Percentiles rank a stretch among this genome's conserved stretches.
These are phyloP conservation scores for Hibiscus mutabilis DNA, from an alignment of 345 rosid species.

Conservation along the genomic window DNA sequence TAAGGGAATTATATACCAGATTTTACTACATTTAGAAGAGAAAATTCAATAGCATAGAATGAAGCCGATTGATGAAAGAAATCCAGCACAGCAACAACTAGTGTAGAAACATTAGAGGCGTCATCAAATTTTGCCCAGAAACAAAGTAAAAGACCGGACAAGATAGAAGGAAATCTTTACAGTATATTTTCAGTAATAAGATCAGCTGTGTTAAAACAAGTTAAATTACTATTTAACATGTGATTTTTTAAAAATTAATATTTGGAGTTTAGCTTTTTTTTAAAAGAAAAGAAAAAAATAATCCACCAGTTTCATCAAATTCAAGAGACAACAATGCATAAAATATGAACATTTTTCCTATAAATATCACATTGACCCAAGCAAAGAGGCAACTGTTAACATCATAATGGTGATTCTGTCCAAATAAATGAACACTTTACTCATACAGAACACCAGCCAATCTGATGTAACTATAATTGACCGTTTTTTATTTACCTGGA, in stretches of 20 bases:
- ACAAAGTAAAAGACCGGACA: not conserved
- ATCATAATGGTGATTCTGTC: not conserved
- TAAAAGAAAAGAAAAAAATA: not conserved
- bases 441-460: not conserved
- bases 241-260: not conserved
- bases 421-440: not conserved
- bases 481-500: conserved; percentile 40
- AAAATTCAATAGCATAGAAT: not conserved
- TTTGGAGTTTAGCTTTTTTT: not conserved
- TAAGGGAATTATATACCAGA: not conserved
- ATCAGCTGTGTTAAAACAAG: not conserved
- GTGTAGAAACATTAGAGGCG: not conserved
- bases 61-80: not conserved
- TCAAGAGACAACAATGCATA: not conserved
- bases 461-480: not conserved
- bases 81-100: not conserved
- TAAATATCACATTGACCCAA: not conserved
- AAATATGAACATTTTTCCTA: not conserved
- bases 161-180: not conserved
- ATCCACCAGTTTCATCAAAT: not conserved
- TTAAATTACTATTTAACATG: not conserved
- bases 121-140: not conserved
- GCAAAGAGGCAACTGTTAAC: not conserved
- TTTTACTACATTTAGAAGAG: conserved; percentile 3
- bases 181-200: not conserved